Conservation (phyloP, 345 rosid genomes). For the Populus euphratica region DNA sequence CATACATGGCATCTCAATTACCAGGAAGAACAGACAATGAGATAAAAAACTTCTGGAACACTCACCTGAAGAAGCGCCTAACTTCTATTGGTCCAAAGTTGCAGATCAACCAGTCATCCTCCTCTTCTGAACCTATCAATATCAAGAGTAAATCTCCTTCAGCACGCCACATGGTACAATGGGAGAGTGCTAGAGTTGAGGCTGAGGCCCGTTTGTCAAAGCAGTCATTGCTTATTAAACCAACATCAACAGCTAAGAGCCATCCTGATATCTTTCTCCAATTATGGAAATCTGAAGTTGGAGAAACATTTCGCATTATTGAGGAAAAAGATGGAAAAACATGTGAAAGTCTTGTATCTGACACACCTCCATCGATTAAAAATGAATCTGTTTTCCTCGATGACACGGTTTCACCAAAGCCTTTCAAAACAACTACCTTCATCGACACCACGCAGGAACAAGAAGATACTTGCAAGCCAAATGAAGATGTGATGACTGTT, state of each 20-base stretch:
- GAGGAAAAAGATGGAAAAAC: slow-evolving; percentile 26
- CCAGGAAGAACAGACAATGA: slow-evolving; percentile 98
- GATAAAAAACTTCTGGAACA: slow-evolving; percentile 98
- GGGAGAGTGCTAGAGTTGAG: slow-evolving; percentile 98
- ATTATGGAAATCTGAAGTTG: slow-evolving; percentile 87
- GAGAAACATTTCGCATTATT: slow-evolving; percentile 63
- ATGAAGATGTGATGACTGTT: slow-evolving; percentile 35
- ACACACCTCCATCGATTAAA: slow-evolving; percentile 48
- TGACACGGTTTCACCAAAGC: slow-evolving; percentile 18
- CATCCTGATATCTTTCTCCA: slow-evolving; percentile 66
- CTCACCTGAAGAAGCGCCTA: slow-evolving; percentile 83
- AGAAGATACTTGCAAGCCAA: slow-evolving; percentile 27
- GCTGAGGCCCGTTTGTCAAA: slow-evolving; percentile 89
- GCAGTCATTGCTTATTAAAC: slow-evolving; percentile 52
- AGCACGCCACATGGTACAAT: slow-evolving; percentile 93
- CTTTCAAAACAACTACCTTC: slow-evolving; percentile 2
- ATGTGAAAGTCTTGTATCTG: slow-evolving; percentile 45
- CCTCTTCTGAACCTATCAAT: slow-evolving; percentile 31
- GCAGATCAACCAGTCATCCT: slow-evolving; percentile 63
- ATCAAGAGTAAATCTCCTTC: slow-evolving; percentile 39
- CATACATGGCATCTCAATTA: slow-evolving; percentile 86
- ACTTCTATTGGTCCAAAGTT: slow-evolving; percentile 78
- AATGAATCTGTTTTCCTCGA: slow-evolving; percentile 45
- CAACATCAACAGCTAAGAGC: slow-evolving; percentile 25
- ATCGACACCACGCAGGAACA: slow-evolving; percentile 6